phyloP scores from a whole-genome alignment of 2,329 filamentous ascomycete species.

The Pseudocercospora vitis region DNA sequence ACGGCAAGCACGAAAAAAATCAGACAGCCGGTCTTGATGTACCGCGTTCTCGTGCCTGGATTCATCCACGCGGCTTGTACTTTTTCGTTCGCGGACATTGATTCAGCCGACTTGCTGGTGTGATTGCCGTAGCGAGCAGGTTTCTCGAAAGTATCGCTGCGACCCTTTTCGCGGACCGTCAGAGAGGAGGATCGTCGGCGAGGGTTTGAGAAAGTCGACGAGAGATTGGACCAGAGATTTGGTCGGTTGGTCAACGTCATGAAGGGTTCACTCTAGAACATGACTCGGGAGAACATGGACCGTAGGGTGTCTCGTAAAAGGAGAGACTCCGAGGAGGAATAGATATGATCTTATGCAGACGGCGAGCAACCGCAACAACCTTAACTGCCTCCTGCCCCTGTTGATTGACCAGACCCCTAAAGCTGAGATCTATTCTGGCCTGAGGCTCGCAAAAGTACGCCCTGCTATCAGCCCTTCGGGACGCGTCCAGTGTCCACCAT shows the following conservation, averaged over 20 bases:
- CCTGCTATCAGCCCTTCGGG: no score
- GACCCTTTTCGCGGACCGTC: constrained; percentile 47
- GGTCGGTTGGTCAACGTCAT: constrained; percentile 22
- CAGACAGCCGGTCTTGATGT: constrained; percentile 62
- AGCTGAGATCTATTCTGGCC: no score
- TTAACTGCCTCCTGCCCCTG: no score
- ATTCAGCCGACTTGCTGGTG: constrained; percentile 25
- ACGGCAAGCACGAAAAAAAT: constrained; percentile 59
- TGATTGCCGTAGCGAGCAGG: constrained; percentile 42
- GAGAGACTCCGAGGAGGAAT: no score
- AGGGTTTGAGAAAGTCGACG: constrained; percentile 33
- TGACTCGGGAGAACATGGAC: constrained; percentile 9
- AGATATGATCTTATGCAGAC: no score
- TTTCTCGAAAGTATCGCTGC: constrained; percentile 49
- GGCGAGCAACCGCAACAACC: no score
- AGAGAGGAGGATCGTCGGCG: constrained; percentile 55
- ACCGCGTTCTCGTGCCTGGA: constrained; percentile 61
- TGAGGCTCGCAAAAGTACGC: no score
- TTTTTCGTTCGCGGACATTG: constrained; percentile 38
- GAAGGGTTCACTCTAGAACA: constrained; percentile 16
- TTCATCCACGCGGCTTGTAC: constrained; percentile 56
- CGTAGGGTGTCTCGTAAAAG: no score
- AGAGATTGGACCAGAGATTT: constrained; percentile 54
- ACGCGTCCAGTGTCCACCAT: no score
- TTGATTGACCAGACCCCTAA: no score